Evolutionary conservation across 345 rosid genomes (phyloP).

Genomic region (Dovyalis caffra): DNA sequence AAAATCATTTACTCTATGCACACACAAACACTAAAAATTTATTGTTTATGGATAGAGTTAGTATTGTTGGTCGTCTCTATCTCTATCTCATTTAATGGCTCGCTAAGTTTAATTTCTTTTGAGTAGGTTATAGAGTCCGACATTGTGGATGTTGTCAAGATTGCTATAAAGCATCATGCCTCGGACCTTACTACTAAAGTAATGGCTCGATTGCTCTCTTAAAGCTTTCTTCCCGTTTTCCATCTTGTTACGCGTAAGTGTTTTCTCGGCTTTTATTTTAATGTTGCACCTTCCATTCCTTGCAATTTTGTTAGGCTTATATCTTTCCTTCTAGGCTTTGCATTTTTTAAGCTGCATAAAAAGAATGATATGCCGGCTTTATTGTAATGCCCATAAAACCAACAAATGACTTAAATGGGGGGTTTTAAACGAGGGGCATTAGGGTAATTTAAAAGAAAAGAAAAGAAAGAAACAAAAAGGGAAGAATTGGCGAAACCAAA

Average conservation of each 20-base stretch:
- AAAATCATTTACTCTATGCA: background rate
- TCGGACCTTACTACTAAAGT: slow-evolving; percentile 82
- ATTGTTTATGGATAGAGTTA: background rate
- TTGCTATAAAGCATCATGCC: slow-evolving; percentile 57
- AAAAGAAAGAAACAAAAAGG: too few relatives aligned
- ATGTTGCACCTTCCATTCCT: background rate
- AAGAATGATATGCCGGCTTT: background rate
- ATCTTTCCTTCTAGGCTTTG: background rate
- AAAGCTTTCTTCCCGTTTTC: slow-evolving; percentile 95
- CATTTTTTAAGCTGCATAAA: slow-evolving; percentile 3
- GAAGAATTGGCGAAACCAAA: too few relatives aligned
- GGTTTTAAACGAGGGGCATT: too few relatives aligned
- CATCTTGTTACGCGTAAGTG: slow-evolving; percentile 86
- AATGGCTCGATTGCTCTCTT: slow-evolving; percentile 87
- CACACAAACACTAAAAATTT: background rate
- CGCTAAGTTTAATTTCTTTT: slow-evolving; percentile 20
- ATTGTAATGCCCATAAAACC: too few relatives aligned
- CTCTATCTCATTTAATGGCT: background rate
- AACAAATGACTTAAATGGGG: too few relatives aligned
- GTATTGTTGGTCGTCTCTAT: background rate
- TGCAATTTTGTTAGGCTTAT: background rate
- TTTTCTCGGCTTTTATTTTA: slow-evolving; percentile 13
- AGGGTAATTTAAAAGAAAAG: too few relatives aligned
- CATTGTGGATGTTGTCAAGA: slow-evolving; percentile 83
- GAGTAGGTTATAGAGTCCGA: slow-evolving; percentile 86